These are phyloP conservation scores for Myxozyma melibiosi DNA, from an alignment of 805 yeast species.

Conservation along the genomic window DNA sequence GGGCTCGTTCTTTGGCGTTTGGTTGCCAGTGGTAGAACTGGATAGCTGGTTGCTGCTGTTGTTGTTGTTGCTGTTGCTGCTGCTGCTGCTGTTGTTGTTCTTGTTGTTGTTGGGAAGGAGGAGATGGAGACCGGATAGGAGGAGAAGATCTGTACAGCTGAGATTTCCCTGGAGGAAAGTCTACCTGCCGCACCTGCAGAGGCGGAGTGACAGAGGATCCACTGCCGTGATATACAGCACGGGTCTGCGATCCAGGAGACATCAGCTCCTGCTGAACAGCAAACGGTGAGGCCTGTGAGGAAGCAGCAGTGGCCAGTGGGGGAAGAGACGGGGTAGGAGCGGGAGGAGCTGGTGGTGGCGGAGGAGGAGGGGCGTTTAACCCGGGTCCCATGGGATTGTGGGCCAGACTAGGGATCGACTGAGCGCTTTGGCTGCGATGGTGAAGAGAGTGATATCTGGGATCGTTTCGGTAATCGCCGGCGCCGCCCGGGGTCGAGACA, in stretches of 20 bases:
- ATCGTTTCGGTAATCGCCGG: slow-evolving; percentile 4
- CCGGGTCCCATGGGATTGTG: background rate
- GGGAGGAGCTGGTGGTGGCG: slow-evolving; percentile 20
- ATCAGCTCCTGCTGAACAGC: slow-evolving; percentile 20
- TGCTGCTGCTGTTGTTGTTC: slow-evolving; percentile 3
- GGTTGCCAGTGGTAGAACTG: slow-evolving; percentile 34
- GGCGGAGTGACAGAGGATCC: slow-evolving; percentile 20
- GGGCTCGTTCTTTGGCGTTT: slow-evolving; percentile 7
- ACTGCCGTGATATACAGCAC: background rate
- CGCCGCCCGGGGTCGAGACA: slow-evolving; percentile 6
- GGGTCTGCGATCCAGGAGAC: slow-evolving; percentile 18
- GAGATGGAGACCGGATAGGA: slow-evolving; percentile 8
- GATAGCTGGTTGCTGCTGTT: slow-evolving; percentile 20
- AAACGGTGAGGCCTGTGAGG: background rate
- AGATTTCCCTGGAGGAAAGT: slow-evolving; percentile 3
- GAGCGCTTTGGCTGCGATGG: slow-evolving; percentile 23
- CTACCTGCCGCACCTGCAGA: slow-evolving; percentile 23
- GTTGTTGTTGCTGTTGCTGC: slow-evolving; percentile 1
- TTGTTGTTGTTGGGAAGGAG: slow-evolving; percentile 15
- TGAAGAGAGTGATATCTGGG: slow-evolving; percentile 17
- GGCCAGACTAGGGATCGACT: slow-evolving; percentile 13
- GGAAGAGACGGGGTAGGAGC: slow-evolving; percentile 16
- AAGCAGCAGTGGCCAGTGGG: slow-evolving; percentile 1
- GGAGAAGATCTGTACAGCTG: slow-evolving; percentile 7
- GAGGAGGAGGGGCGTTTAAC: slow-evolving; percentile 13